Base-by-base conservation (phyloP, 495 filamentous ascomycete genomes). In the Aspergillus saccharolyticus region DNA sequence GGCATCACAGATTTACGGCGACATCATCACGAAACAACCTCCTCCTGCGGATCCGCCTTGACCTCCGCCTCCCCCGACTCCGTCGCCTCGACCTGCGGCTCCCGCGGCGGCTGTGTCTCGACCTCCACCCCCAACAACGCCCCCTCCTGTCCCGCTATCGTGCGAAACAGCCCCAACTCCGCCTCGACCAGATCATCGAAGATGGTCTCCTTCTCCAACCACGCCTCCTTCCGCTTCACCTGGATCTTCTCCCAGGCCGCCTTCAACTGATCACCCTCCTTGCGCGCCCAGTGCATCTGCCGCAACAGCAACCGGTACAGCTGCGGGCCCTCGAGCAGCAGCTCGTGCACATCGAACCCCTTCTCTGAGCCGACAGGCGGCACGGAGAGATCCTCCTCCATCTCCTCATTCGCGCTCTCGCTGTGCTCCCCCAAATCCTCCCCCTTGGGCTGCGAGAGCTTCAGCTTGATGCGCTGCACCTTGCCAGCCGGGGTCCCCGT, bases 281-380 rank as follows among this genome's bases (percentile, higher is more conserved):
- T 79, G 68, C 89, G 82, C 1, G 87, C 86, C 91, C 92, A 96
- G 55, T 83, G 80, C 16, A 95, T 75, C 66, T 96, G 89, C 45
- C 88, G 80, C 22, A 88, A 85, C 25, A 95, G 82, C 2, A 96
- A 71, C 47, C 82, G 80, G 64, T 84, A 85, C 7, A 97, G 81
- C 57, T 90, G 80, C 48, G 82, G 78, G 4, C 89, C 82, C 6
- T 80, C 80, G 62, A 93, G 80, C 19, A 71, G 67, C 24, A 89
- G 79, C 71, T 98, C 95, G 30, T 86, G 81, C 14, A 74, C 71
- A 15, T 86, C 86, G 69, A 96, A 96, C 14, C 68, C 70, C 7
- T 69, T 59, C 28, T 77, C 73, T 2, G 69, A 66, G 7, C 61
- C 70, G 22, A 72, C 74, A 9, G 74, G 70, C 50, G 74, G 59